phyloP scores from a whole-genome alignment of 176 grass and related monocot genomes.

The Stipa capillata region DNA sequence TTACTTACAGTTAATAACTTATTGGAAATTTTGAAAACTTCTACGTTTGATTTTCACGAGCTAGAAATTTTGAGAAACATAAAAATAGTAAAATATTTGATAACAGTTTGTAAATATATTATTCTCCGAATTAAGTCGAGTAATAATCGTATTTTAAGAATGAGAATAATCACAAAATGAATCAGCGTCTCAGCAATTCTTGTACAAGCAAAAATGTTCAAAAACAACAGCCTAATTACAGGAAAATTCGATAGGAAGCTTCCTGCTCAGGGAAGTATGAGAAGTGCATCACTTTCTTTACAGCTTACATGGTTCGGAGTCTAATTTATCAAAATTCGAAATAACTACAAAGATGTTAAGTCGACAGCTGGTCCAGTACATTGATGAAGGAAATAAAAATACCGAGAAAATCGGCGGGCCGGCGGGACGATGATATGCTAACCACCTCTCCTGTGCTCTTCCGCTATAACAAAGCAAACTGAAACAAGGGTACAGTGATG shows the following conservation, averaged over 20 bases:
- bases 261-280: background rate
- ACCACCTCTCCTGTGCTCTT: slow-evolving; percentile 1
- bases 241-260: background rate
- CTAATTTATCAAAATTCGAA: slow-evolving; percentile 32
- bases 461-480: background rate
- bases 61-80: no score
- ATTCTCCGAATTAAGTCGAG: background rate
- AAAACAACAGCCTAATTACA: background rate
- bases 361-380: slow-evolving; percentile 10
- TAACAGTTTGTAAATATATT: background rate
- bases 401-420: background rate
- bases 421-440: background rate
- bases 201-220: slow-evolving; percentile 6
- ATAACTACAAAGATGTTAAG: slow-evolving; percentile 21
- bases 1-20: no score
- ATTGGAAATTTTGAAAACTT: no score
- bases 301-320: background rate
- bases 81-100: no score
- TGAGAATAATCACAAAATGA: no score
- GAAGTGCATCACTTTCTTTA: slow-evolving; percentile 10
- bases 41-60: no score
- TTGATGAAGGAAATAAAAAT: slow-evolving; percentile 10
- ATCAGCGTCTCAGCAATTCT: background rate
- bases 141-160: background rate
- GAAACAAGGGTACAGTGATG: slow-evolving; percentile 17